Conservation (phyloP, 1,284 basidiomycete genomes). For the Golubevia pallescens region DNA sequence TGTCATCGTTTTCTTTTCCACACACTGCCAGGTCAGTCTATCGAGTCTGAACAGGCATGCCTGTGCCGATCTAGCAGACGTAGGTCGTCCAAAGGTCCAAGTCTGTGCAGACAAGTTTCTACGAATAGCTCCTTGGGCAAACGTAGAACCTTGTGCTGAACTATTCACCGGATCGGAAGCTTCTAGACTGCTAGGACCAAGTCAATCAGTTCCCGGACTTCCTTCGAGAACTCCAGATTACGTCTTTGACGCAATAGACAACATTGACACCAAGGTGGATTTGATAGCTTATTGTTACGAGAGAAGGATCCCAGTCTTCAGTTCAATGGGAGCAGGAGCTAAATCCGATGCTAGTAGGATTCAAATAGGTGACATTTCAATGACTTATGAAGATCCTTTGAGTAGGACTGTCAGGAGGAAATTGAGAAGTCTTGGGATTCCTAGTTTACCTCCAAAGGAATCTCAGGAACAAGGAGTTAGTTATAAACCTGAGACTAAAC, state of each 20-base stretch:
- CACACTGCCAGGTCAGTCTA: too few relatives aligned
- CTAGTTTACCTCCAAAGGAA: slow-evolving; percentile 26
- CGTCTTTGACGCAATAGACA: slow-evolving; percentile 72
- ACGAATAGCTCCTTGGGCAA: slow-evolving; percentile 74
- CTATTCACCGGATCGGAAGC: slow-evolving; percentile 30
- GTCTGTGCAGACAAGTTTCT: slow-evolving; percentile 77
- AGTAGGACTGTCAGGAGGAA: slow-evolving; percentile 85
- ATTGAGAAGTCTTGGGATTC: slow-evolving; percentile 68
- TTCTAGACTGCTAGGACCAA: slow-evolving; percentile 19
- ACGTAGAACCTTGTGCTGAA: slow-evolving; percentile 68
- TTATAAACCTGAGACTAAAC: not conserved
- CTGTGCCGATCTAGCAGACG: slow-evolving; percentile 85
- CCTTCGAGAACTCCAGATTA: slow-evolving; percentile 30
- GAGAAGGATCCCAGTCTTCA: slow-evolving; percentile 69
- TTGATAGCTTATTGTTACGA: slow-evolving; percentile 54
- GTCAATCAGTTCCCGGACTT: slow-evolving; percentile 25
- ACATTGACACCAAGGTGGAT: slow-evolving; percentile 82
- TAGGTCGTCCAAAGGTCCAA: slow-evolving; percentile 91
- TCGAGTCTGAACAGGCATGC: slow-evolving; percentile 89
- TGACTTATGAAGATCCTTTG: slow-evolving; percentile 91
- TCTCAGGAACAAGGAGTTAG: not conserved
- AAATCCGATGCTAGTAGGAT: slow-evolving; percentile 93
- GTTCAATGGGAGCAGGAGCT: slow-evolving; percentile 96
- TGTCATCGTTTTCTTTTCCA: too few relatives aligned
- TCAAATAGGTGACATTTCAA: slow-evolving; percentile 91